Percentiles rank a stretch among this genome's conserved stretches.
Conservation (phyloP, 805 yeast species). For the Kodamaea leandrae region DNA sequence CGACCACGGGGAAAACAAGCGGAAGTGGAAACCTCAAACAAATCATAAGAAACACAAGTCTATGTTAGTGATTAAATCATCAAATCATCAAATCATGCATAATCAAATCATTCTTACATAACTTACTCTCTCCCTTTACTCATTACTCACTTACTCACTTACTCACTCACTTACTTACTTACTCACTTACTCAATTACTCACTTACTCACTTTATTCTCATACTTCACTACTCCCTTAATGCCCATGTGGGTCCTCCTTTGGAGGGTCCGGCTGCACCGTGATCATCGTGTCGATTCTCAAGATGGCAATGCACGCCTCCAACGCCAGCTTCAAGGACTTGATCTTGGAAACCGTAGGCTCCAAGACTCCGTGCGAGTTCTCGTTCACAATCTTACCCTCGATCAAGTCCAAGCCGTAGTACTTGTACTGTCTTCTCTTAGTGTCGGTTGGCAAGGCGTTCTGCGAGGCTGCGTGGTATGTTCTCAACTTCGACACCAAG, state of each 20-base stretch:
- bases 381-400: conserved; percentile 91
- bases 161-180: background rate
- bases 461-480: conserved; percentile 95
- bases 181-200: background rate
- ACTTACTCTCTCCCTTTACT: background rate
- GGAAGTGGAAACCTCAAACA: no score
- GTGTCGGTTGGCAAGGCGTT: conserved; percentile 79
- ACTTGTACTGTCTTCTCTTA: conserved; percentile 81
- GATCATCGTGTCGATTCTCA: conserved; percentile 97
- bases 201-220: background rate
- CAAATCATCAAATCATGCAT: no score
- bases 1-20: no score
- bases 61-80: no score
- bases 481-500: conserved; percentile 88
- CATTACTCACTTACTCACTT: background rate
- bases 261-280: conserved; percentile 95
- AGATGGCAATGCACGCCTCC: conserved; percentile 96
- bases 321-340: conserved; percentile 92
- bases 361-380: conserved; percentile 80
- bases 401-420: conserved; percentile 89
- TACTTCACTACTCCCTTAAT: conserved; percentile 29
- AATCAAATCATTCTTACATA: no score
- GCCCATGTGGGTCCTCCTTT: conserved; percentile 88
- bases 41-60: no score
- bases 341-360: conserved; percentile 91